Base-by-base conservation (phyloP, 2,329 filamentous ascomycete genomes). In the Clarireedia hainanense region DNA sequence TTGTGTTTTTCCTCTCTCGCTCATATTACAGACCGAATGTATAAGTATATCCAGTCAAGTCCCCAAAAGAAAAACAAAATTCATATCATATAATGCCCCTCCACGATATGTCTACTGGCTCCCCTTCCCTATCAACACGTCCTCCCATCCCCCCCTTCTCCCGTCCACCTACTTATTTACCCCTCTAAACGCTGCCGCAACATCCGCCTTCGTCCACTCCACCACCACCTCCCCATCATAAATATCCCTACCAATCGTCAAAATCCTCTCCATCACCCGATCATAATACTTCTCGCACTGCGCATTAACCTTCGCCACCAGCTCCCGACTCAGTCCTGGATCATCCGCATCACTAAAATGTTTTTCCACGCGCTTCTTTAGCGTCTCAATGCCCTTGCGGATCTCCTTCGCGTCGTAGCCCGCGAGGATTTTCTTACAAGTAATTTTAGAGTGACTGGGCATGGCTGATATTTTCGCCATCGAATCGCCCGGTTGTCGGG, bases 311-410 rank as follows among this genome's bases (percentile, higher is more conserved):
- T 79, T 78, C 50, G 71, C 71, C 24, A 85, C 82, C 42, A 86
- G 73, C 37, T 75, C 75, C 50, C 75, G 74, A 57, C 63, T 65
- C 7, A 68, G 57, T 10, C 75, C 80, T 55, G 84, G 82, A 60
- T 91, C 88, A 63, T 95, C 90, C 5, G 85, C 88, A 63, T 95
- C 90, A 45, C 90, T 90, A 76, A 97, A 97, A 72, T 97, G 92
- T 75, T 97, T 99, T 73, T 97, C 92, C 1, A 97, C 89, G 50
- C 92, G 82, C 75, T 95, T 96, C 66, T 86, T 86, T 63, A 97
- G 77, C 53, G 89, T 81, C 66, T 96, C 90, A 63, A 96, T 86
- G n/a, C 92, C 91, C 68, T 91, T 91, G 61, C 88, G 82, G 45
- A 96, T 81, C 71, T 96, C 91, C 69, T 89, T 91, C 20, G 78